Evolutionary conservation across 148 eudicot species (phyloP), one percentile per base, ranked within the genome.

Genomic region (Nepenthes gracilis): DNA sequence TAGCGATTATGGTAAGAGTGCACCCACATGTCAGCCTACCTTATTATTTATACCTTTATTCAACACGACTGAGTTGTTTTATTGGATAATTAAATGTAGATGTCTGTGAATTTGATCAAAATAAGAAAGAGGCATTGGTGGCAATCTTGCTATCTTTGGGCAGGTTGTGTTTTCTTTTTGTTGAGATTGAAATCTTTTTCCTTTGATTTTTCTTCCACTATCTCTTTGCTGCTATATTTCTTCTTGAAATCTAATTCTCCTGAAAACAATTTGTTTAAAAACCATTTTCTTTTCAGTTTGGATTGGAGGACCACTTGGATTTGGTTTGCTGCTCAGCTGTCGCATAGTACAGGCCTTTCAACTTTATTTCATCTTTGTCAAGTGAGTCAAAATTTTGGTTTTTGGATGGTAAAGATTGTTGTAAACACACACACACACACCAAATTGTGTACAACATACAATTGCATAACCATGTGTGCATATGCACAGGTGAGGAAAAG

Each of bases 111-210:
- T 61, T 74, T 83, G 64, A 73, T 90, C 69, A 85, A 72, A 60
- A 63, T 79, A 45, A 74, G 64, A 55, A 78, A 58, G 69, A 74
- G 76, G 67, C 74, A 76, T 73, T 81, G 95, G 97, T 87, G 97
- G 97, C 81, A 75, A 51, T 90, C 97, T 64, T 90, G 97, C 74
- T 90, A 90, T 80, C 35, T 83, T 52, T 90, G 97, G 97, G 82
- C 85, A 70, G 92, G 97, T 90, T 64, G 66, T 47, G 40, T 61
- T 1, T 9, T 23, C 38, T 13, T 5, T 23, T 48, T 43, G 12
- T 36, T 15, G 60, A 40, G 10, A 23, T 50, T 12, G 38, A 38
- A 50, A 52, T 12, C 12, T 55, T 53, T 12, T 33, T 64, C 45
- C 14, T 53, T 61, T 60, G 3, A 36, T 49, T 15, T 23, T 23